These are phyloP conservation scores for Trypanosoma congolense DNA, from an alignment of 208 protist genomes.

Conservation along the genomic window DNA sequence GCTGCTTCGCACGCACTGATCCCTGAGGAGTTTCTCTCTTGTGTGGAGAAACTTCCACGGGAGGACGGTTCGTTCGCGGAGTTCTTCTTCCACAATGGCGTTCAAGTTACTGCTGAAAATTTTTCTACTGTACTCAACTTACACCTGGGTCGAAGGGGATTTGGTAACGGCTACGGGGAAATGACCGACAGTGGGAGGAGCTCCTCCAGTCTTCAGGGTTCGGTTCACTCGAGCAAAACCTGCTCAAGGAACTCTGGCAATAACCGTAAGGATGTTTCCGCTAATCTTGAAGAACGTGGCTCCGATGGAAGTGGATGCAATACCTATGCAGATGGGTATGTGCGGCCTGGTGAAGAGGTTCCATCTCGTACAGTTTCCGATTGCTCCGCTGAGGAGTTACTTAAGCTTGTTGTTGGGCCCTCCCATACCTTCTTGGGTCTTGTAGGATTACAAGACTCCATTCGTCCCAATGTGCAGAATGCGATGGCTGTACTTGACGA, in stretches of 20 bases:
- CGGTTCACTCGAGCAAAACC: too few relatives aligned
- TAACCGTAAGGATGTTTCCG: too few relatives aligned
- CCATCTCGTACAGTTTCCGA: neutral
- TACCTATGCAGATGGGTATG: neutral
- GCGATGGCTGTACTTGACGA: conserved; percentile 72
- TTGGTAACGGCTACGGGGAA: neutral
- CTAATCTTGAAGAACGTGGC: too few relatives aligned
- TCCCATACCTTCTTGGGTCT: conserved; percentile 87
- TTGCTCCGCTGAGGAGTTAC: conserved; percentile 42
- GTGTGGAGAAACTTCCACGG: conserved; percentile 35
- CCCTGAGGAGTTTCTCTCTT: conserved; percentile 61
- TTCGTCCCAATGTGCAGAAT: conserved; percentile 74
- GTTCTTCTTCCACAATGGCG: conserved; percentile 79
- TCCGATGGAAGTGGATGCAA: too few relatives aligned
- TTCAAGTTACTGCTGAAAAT: conserved; percentile 32
- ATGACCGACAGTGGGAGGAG: too few relatives aligned
- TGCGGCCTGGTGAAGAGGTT: neutral
- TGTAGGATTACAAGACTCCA: conserved; percentile 83
- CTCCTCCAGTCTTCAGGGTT: too few relatives aligned
- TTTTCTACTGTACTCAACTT: neutral
- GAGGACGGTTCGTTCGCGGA: conserved; percentile 36
- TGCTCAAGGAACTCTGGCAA: too few relatives aligned
- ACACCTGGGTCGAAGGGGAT: too few relatives aligned
- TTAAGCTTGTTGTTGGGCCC: conserved; percentile 25
- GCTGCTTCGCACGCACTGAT: conserved; percentile 73